Conservation (phyloP, 2,329 filamentous ascomycete species). For the Sporothrix inflata region DNA sequence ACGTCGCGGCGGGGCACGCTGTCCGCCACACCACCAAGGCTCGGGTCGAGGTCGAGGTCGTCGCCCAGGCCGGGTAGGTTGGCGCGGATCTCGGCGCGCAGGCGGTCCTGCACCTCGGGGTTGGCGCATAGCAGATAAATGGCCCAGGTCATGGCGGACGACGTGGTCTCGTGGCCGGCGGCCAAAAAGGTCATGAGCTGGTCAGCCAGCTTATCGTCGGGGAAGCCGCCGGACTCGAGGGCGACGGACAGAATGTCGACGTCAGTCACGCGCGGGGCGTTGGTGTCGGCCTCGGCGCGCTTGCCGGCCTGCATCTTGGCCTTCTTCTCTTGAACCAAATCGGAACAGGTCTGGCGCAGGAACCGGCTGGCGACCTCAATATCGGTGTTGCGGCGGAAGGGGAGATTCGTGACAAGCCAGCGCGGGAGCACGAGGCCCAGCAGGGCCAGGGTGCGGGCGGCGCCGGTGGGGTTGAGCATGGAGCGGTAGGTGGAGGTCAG, state of each 20-base stretch:
- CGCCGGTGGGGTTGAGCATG: constrained; percentile 57
- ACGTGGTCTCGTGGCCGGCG: constrained; percentile 80
- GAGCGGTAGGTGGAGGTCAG: constrained; percentile 61
- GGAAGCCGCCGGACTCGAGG: constrained; percentile 73
- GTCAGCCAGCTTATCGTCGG: constrained; percentile 78
- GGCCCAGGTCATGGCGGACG: constrained; percentile 75
- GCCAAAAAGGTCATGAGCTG: constrained; percentile 90
- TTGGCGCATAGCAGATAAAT: constrained; percentile 69
- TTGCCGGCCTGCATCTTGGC: constrained; percentile 43
- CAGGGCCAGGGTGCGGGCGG: constrained; percentile 60
- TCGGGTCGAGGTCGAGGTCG: constrained; percentile 26
- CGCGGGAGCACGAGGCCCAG: constrained; percentile 65
- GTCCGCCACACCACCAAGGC: neutral
- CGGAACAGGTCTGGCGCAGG: constrained; percentile 67
- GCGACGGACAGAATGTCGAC: constrained; percentile 82
- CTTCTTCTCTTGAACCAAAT: constrained; percentile 74
- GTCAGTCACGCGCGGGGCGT: constrained; percentile 45
- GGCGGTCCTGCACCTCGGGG: constrained; percentile 64
- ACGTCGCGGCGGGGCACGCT: constrained; percentile 31
- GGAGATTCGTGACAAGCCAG: constrained; percentile 65
- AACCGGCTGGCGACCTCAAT: constrained; percentile 58
- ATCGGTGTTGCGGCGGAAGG: constrained; percentile 71
- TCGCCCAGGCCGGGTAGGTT: constrained; percentile 57
- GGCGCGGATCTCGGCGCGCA: constrained; percentile 69
- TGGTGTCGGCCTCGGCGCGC: neutral